phyloP scores from a whole-genome alignment of 495 filamentous ascomycete genomes.

The Hypoxylon subgilvum region DNA sequence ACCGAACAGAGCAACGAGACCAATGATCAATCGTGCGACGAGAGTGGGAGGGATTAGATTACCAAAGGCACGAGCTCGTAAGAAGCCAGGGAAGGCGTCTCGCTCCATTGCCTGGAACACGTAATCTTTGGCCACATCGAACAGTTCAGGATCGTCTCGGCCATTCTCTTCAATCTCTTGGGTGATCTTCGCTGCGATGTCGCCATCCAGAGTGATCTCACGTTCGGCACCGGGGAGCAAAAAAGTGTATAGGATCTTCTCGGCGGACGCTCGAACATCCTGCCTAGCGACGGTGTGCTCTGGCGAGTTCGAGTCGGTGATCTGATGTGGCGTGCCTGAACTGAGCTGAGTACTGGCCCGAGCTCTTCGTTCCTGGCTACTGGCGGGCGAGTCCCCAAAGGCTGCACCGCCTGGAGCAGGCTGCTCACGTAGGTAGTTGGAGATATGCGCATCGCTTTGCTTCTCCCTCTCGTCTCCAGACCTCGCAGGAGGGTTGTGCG shows the following conservation, averaged over 20 bases:
- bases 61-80: constrained; percentile 90
- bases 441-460: constrained; percentile 81
- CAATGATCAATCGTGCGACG: constrained; percentile 80
- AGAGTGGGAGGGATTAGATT: constrained; percentile 90
- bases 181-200: constrained; percentile 80
- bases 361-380: constrained; percentile 67
- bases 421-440: constrained; percentile 85
- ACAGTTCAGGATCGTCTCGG: constrained; percentile 94
- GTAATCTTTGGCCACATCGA: constrained; percentile 97
- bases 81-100: constrained; percentile 95
- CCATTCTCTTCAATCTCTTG: constrained; percentile 83
- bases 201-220: constrained; percentile 89
- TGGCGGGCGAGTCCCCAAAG: constrained; percentile 68
- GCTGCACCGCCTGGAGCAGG: constrained; percentile 51
- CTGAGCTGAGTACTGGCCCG: constrained; percentile 67
- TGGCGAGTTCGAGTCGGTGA: constrained; percentile 74
- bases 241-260: constrained; percentile 97
- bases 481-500: constrained; percentile 56
- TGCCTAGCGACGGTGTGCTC: constrained; percentile 80
- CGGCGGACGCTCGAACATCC: constrained; percentile 89
- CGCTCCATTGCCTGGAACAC: constrained; percentile 99
- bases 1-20: constrained; percentile 85
- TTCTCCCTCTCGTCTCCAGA: constrained; percentile 65
- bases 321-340: constrained; percentile 59
- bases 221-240: constrained; percentile 90